A percentile compares a stretch with the other conserved stretches of the same genome.
Conservation (phyloP, 768 basidiomycete species). For the Lyophyllum semitale region DNA sequence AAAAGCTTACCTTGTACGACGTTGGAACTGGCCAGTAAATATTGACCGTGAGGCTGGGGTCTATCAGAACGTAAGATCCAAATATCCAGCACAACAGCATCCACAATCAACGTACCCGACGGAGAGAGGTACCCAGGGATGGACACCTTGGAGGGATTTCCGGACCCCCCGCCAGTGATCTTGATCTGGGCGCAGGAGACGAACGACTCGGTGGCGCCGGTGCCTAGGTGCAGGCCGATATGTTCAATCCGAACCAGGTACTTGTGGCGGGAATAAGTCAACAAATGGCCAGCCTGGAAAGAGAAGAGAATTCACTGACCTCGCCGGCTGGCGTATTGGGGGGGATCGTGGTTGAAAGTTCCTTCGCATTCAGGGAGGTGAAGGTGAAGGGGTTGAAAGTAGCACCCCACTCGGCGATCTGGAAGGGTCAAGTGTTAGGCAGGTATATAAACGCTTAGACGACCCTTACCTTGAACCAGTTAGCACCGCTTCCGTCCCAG, state of each 20-base stretch:
- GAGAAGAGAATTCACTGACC: slow-evolving; percentile 7
- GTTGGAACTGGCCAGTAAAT: slow-evolving; percentile 38
- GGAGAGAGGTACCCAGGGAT: slow-evolving; percentile 49
- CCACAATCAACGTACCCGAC: slow-evolving; percentile 21
- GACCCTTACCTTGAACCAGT: slow-evolving; percentile 40
- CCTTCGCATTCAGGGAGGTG: slow-evolving; percentile 17
- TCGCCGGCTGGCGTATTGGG: slow-evolving; percentile 30
- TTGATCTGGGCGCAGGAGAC: slow-evolving; percentile 23
- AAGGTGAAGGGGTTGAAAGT: slow-evolving; percentile 25
- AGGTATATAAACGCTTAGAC: background rate
- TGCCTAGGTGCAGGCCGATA: slow-evolving; percentile 45
- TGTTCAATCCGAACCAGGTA: slow-evolving; percentile 36
- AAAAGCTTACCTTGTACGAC: slow-evolving; percentile 23
- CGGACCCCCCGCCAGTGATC: slow-evolving; percentile 17
- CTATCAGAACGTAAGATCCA: slow-evolving; percentile 13
- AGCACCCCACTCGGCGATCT: slow-evolving; percentile 27
- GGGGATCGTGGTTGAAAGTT: slow-evolving; percentile 34
- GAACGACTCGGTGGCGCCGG: slow-evolving; percentile 48
- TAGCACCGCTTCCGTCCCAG: slow-evolving; percentile 39
- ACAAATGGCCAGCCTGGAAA: background rate
- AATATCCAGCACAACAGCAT: background rate
- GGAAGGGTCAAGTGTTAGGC: background rate
- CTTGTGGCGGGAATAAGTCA: slow-evolving; percentile 10
- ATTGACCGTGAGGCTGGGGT: slow-evolving; percentile 38
- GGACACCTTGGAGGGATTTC: slow-evolving; percentile 43